Base-by-base conservation (phyloP, 495 filamentous ascomycete species). In the Aspergillus biplanus region DNA sequence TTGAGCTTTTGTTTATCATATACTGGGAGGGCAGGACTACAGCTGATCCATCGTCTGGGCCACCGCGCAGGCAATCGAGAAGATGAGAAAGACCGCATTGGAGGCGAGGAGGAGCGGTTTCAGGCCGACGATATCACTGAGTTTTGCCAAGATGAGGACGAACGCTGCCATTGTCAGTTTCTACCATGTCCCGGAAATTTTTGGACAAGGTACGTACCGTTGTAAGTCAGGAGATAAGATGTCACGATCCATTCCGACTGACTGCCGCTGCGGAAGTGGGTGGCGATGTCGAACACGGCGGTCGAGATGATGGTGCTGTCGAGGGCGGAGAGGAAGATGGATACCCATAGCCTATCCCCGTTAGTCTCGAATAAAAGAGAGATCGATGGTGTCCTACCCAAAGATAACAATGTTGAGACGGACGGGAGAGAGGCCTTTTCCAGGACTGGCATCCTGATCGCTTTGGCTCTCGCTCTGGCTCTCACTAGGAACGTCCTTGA, bases 291-390 rank as follows among this genome's bases (percentile, higher is more conserved):
- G 35, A 48, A 15, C 12, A 56, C 11, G 3, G 59, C 59, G 8
- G 59, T 62, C 27, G 59, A 54, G 3, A 62, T 33, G 39, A 62
- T 62, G 9, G 59, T 62, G 27, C n/a, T 62, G 7, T 62, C 59
- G 35, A 62, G 59, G 50, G 59, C 39, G 21, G 59, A 44, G 27
- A 63, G 44, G 27, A 63, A 52, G 4, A 63, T 27, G 21, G 21
- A 27, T 1, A 27, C 21, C 21, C 21, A 27, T 27, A 27, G 21
- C 21, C 21, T 27, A 27, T 27, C 21, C 21, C 21, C 21, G 21
- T 27, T 27, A 27, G 21, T 27, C 21, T 27, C 2, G 21, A 2
- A 27, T 27, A 27, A 27, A 2, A 27, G 21, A 27, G 2, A 27
- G 21, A 27, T 2, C 2, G 21, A 27, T 1, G 21, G 2, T 27